These are phyloP conservation scores for Leishmania mexicana DNA, from an alignment of 208 protist genomes.

Conservation along the genomic window DNA sequence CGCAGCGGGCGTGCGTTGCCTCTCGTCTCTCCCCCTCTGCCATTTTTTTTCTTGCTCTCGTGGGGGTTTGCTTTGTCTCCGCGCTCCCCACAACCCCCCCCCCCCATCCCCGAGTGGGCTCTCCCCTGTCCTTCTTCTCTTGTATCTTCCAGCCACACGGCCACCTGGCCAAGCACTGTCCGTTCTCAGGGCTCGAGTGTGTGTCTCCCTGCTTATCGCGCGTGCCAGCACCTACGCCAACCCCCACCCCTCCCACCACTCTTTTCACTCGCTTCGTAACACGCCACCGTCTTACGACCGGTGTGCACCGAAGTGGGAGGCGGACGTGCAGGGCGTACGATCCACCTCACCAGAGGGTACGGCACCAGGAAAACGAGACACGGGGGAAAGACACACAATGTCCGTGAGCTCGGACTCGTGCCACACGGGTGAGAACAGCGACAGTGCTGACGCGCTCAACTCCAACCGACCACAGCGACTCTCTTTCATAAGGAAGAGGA, in stretches of 20 bases:
- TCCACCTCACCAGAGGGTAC: neutral
- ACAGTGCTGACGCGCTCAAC: conserved; percentile 12
- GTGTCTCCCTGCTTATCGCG: neutral
- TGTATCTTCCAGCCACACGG: neutral
- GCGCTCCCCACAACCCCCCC: no score
- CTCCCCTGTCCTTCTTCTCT: neutral
- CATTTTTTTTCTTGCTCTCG: neutral
- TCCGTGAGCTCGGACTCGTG: neutral
- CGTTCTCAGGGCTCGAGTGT: neutral
- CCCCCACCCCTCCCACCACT: neutral
- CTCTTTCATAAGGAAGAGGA: neutral
- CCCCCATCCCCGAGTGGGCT: neutral
- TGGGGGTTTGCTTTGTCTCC: neutral
- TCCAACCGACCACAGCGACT: conserved; percentile 24
- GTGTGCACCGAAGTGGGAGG: neutral
- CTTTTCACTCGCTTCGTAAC: neutral
- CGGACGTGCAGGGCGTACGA: neutral
- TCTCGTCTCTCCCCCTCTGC: neutral
- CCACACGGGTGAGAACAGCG: conserved; percentile 5
- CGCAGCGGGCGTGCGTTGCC: neutral
- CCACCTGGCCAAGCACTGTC: neutral
- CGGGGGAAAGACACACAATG: neutral
- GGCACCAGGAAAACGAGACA: neutral
- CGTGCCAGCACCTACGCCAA: neutral
- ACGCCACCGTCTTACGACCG: no score